Conservation (phyloP, 2,329 filamentous ascomycete genomes). For the Ophiostoma ulmi region DNA sequence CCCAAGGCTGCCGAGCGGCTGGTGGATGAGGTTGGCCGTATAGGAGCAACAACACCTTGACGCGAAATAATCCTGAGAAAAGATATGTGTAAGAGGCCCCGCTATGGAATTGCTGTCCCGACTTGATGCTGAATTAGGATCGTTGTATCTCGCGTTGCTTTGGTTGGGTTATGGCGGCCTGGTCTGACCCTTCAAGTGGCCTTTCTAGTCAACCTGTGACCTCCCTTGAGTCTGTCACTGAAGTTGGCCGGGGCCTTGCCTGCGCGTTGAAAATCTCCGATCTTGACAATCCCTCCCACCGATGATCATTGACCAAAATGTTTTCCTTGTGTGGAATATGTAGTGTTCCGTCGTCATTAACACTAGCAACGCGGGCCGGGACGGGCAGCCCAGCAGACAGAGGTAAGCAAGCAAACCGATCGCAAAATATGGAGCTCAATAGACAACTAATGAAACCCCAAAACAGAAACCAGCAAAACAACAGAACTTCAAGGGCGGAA, state of each 20-base stretch:
- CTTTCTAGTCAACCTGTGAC: not conserved
- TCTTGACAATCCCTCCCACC: not conserved
- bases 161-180: constrained; percentile 8
- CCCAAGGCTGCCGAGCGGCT: not conserved
- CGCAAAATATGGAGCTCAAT: not conserved
- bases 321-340: not conserved
- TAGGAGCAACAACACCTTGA: not conserved
- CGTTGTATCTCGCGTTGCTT: constrained; percentile 12
- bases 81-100: not conserved
- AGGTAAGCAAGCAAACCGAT: not conserved
- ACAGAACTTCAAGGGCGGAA: not conserved
- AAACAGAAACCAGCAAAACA: not conserved
- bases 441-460: not conserved
- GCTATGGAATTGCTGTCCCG: constrained; percentile 7
- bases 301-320: not conserved
- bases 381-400: not conserved
- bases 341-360: not conserved
- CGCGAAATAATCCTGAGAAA: not conserved
- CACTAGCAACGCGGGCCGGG: constrained; percentile 14
- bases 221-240: not conserved
- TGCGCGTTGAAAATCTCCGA: constrained; percentile 1
- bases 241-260: constrained; percentile 1
- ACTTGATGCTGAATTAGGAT: constrained; percentile 8
- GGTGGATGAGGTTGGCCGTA: not conserved
- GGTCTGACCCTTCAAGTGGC: not conserved